Base-by-base conservation (phyloP, 2,329 filamentous ascomycete genomes). In the Nothopassalora personata region DNA sequence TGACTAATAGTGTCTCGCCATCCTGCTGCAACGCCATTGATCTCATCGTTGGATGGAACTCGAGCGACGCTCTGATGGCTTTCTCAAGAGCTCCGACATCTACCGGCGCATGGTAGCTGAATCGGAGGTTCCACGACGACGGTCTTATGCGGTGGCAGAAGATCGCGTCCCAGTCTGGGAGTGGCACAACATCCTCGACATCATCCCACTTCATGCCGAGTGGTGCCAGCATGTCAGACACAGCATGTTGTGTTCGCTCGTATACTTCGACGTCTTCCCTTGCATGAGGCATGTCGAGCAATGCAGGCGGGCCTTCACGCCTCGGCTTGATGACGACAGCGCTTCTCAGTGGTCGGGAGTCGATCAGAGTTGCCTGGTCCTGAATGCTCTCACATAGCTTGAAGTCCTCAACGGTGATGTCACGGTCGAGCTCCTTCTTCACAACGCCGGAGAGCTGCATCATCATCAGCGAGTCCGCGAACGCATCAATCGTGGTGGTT, bases 391-490 rank as follows among this genome's bases (percentile, higher is more conserved):
- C 66, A 52, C 68, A 69, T 15, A 64, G 57, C 62, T 71, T 69
- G 62, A 70, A 71, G 58, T 72, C 66, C 50, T 72, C 69, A 6
- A 71, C 67, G 9, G 69, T 72, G 19, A 72, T 66, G 43, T 71
- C 69, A 28, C 65, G 59, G 28, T 65, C 64, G 9, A 72, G 65
- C 49, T 71, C 64, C 57, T 70, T 70, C 60, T 70, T 71, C n/a
- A 71, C 68, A 18, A 59, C 64, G 34, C 68, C 64, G 13, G 69
- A 70, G 34, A 72, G 65, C 58, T 71, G 69, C 68, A 71, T 71
- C 68, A 72, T 71, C 69, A 71, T 71, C 47, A 72, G 56, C 8
- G 68, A 71, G 58, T 72, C 70, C 3, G 70, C 68, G 47, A 72
- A 71, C 31, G 64, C 64, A 30, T 69, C 60, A 23, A 72, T 60